Conservation (phyloP, 2,329 filamentous ascomycete genomes). For the Trichophyton verrucosum region DNA sequence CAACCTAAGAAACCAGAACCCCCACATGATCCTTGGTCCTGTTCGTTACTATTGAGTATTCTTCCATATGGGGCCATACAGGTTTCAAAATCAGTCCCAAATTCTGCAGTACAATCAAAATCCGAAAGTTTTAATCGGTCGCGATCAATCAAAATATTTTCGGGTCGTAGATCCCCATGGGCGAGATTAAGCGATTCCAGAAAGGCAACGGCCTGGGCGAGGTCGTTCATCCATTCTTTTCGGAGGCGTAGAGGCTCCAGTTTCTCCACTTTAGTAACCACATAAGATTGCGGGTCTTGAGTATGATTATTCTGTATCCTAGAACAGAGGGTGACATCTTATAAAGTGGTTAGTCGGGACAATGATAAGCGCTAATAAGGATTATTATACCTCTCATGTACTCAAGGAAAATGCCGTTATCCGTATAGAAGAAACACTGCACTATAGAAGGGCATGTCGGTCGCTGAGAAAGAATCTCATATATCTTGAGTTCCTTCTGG, state of each 20-base stretch:
- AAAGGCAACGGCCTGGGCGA: constrained; percentile 23
- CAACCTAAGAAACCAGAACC: constrained; percentile 17
- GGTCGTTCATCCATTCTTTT: constrained; percentile 23
- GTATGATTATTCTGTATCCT: not conserved
- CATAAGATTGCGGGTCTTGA: not conserved
- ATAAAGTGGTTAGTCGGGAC: too few species aligned
- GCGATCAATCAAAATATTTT: constrained; percentile 22
- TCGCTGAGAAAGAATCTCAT: constrained; percentile 15
- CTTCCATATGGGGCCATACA: constrained; percentile 19
- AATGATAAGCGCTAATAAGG: too few species aligned
- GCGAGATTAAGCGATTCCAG: constrained; percentile 24
- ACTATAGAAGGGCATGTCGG: constrained; percentile 18
- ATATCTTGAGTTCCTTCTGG: constrained; percentile 18
- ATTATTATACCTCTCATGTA: constrained; percentile 17
- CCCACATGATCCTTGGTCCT: constrained; percentile 5
- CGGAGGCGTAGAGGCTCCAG: constrained; percentile 19
- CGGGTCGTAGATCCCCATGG: constrained; percentile 22
- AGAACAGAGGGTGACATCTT: constrained; percentile 8
- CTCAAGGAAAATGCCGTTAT: constrained; percentile 20
- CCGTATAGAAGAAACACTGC: constrained; percentile 16
- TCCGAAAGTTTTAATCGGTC: constrained; percentile 20
- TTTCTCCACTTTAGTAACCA: constrained; percentile 14
- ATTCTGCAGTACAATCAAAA: constrained; percentile 21
- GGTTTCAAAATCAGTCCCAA: constrained; percentile 18
- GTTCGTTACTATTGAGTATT: constrained; percentile 13